phyloP scores from a whole-genome alignment of 768 basidiomycete species.

The Xerocomellus dryophilus region DNA sequence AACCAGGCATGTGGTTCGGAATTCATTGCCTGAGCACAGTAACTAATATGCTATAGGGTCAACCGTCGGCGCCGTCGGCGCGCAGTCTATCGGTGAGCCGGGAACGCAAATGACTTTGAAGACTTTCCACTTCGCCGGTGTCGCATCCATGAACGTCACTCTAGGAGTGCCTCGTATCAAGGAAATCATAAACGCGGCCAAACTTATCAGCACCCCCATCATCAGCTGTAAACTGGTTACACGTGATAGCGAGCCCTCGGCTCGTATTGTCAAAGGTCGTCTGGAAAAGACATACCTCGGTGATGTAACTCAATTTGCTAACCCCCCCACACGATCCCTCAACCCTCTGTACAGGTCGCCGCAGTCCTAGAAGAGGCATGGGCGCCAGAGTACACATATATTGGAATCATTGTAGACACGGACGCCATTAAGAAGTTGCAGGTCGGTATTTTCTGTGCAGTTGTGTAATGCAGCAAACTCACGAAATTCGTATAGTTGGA shows the following conservation, averaged over 20 bases:
- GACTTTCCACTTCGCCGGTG: constrained; percentile 99
- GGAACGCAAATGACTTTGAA: constrained; percentile 99
- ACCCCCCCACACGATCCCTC: not conserved
- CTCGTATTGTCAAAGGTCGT: constrained; percentile 94
- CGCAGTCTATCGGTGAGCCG: constrained; percentile 98
- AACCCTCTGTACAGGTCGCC: constrained; percentile 59
- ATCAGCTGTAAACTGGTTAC: constrained; percentile 95
- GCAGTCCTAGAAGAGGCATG: constrained; percentile 94
- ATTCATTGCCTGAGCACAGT: not conserved
- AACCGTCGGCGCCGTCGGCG: constrained; percentile 97
- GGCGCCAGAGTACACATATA: constrained; percentile 89
- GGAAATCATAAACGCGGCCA: constrained; percentile 99
- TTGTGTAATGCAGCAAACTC: not conserved
- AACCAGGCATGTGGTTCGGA: constrained; percentile 61
- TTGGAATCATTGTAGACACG: constrained; percentile 88
- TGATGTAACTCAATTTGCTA: constrained; percentile 56
- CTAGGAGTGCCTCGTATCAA: constrained; percentile 99
- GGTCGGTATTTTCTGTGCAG: constrained; percentile 37
- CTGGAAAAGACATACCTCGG: constrained; percentile 93
- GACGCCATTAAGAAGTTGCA: constrained; percentile 88
- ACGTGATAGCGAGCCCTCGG: constrained; percentile 83
- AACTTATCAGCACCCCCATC: constrained; percentile 94
- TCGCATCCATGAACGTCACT: constrained; percentile 99
- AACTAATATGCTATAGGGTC: constrained; percentile 54
- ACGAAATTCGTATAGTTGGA: constrained; percentile 59